phyloP scores from a whole-genome alignment of 1,139 yeast genomes.

The Kodamaea ohmeri region DNA sequence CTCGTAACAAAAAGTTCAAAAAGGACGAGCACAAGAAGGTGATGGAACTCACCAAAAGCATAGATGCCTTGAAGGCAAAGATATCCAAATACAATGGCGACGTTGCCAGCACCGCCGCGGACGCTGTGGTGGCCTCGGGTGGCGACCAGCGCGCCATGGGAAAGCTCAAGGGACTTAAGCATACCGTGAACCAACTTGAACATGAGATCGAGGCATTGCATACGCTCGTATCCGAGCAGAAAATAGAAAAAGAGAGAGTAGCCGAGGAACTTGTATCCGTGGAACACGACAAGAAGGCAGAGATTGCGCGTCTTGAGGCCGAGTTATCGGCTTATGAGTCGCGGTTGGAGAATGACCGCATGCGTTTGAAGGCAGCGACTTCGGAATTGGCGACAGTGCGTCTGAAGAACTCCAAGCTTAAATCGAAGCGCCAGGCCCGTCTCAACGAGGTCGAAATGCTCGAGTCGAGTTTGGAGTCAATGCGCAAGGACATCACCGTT shows the following conservation, averaged over 20 bases:
- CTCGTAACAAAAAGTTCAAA: slow-evolving; percentile 55
- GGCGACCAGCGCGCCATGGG: slow-evolving; percentile 34
- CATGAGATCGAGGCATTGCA: slow-evolving; percentile 32
- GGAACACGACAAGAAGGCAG: slow-evolving; percentile 21
- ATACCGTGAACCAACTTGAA: slow-evolving; percentile 42
- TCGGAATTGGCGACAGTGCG: slow-evolving; percentile 22
- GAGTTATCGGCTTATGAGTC: slow-evolving; percentile 26
- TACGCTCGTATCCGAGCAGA: slow-evolving; percentile 20
- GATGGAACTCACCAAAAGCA: slow-evolving; percentile 52
- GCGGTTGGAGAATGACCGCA: slow-evolving; percentile 23
- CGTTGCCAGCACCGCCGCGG: slow-evolving; percentile 8
- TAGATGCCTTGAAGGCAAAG: slow-evolving; percentile 52
- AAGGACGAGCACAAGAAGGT: slow-evolving; percentile 60
- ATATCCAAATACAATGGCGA: slow-evolving; percentile 37
- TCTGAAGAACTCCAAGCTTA: slow-evolving; percentile 29
- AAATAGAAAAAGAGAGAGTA: slow-evolving; percentile 17
- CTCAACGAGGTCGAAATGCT: slow-evolving; percentile 28
- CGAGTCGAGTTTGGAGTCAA: slow-evolving; percentile 28
- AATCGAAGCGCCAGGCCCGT: slow-evolving; percentile 23
- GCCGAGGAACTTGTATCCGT: slow-evolving; percentile 20
- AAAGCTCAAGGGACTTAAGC: slow-evolving; percentile 43
- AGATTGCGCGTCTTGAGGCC: slow-evolving; percentile 27
- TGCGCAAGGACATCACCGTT: slow-evolving; percentile 28
- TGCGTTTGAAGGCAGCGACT: slow-evolving; percentile 24
- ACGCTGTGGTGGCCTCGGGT: background rate